A percentile compares a stretch with the other conserved stretches of the same genome.
These are phyloP conservation scores for Dictyostelium brefeldianum DNA, from an alignment of 78 protist species.

Conservation along the genomic window DNA sequence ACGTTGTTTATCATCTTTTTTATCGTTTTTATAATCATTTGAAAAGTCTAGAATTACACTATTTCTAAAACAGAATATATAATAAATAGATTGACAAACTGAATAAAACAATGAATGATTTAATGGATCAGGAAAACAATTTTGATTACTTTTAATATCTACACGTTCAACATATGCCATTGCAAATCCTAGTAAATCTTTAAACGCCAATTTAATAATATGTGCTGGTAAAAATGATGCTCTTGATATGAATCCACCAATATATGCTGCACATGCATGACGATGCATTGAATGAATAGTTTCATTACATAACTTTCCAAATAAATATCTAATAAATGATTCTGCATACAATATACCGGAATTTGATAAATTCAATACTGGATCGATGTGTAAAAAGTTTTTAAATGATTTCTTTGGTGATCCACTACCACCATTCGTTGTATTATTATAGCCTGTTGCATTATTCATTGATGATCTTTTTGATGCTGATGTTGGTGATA, in stretches of 20 bases:
- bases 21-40: constrained; percentile 23
- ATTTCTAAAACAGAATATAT: constrained; percentile 72
- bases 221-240: constrained; percentile 44
- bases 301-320: constrained; percentile 60
- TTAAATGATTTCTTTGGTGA: constrained; percentile 13
- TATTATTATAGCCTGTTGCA: background rate
- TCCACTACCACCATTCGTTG: background rate
- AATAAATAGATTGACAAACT: constrained; percentile 61
- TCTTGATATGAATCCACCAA: constrained; percentile 65
- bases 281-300: constrained; percentile 29
- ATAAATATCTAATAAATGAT: constrained; percentile 59
- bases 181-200: constrained; percentile 44
- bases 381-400: constrained; percentile 55
- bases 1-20: constrained; percentile 34
- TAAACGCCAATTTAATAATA: constrained; percentile 29
- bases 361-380: background rate
- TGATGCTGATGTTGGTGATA: background rate
- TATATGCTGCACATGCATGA: constrained; percentile 62
- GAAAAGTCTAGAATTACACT: constrained; percentile 36
- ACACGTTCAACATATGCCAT: constrained; percentile 39
- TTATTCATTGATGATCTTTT: background rate
- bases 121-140: constrained; percentile 38
- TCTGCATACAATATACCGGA: constrained; percentile 28
- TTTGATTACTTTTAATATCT: constrained; percentile 24
- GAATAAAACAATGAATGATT: constrained; percentile 55